phyloP scores from a whole-genome alignment of 495 filamentous ascomycete species.

The Friedmanniomyces simplex region DNA sequence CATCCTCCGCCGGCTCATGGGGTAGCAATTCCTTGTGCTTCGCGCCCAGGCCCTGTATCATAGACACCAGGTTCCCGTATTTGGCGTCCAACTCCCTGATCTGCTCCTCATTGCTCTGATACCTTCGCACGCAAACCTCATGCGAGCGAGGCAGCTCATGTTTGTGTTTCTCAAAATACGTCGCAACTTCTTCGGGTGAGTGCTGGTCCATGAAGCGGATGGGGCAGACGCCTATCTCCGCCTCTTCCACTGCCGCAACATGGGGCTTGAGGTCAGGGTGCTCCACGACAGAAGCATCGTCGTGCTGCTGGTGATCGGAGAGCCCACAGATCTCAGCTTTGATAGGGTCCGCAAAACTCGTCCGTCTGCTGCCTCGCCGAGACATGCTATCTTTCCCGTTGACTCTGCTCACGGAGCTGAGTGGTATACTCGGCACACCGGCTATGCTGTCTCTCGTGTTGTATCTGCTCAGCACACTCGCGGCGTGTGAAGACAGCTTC shows the following conservation, averaged over 20 bases:
- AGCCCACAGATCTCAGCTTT: constrained; percentile 21
- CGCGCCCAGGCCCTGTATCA: constrained; percentile 75
- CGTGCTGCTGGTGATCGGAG: constrained; percentile 6
- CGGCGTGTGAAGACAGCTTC: constrained; percentile 18
- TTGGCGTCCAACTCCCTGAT: constrained; percentile 81
- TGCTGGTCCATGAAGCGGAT: constrained; percentile 84
- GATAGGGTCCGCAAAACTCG: constrained; percentile 20
- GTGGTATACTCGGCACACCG: constrained; percentile 30
- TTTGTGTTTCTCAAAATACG: constrained; percentile 84
- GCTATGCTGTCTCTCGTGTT: constrained; percentile 22
- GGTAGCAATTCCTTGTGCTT: constrained; percentile 78
- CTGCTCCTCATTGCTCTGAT: constrained; percentile 70
- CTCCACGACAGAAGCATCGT: constrained; percentile 8
- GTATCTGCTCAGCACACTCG: constrained; percentile 20
- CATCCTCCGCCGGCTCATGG: constrained; percentile 41
- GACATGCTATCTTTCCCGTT: constrained; percentile 14
- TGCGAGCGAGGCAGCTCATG: constrained; percentile 86
- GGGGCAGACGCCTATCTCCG: constrained; percentile 47
- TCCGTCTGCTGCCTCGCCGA: constrained; percentile 5
- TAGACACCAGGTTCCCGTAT: constrained; percentile 77
- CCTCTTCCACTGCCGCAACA: background rate
- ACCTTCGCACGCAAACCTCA: constrained; percentile 77
- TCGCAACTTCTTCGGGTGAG: constrained; percentile 79
- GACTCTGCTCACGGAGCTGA: constrained; percentile 12
- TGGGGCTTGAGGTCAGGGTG: background rate